Base-by-base conservation (phyloP, 1,284 basidiomycete genomes). In the Cutaneotrichosporon dermatis region DNA sequence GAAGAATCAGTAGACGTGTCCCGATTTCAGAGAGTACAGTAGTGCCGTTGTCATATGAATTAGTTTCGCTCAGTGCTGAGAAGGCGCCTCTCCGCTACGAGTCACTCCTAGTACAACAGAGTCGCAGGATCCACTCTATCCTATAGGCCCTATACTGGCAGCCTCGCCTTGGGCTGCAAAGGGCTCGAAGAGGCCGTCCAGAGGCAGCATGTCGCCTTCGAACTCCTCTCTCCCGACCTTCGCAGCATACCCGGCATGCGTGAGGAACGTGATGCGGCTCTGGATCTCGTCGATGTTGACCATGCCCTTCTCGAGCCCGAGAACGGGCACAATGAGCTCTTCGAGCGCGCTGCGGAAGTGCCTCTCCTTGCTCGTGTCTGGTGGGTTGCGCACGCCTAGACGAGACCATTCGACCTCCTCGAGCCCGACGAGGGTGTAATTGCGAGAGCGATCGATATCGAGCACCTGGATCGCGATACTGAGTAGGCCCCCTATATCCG, bases 241-340 rank as follows among this genome's bases (percentile, higher is more conserved):
- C 35, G 15, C 41, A 4, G 36, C 34, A 25, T 57, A 57, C 49
- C 51, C 41, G 1, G 9, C 35, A 15, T 51, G 49, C 6, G 48
- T 36, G 11, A 57, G 34, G 49, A 57, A 57, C 15, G 15, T 12
- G 42, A 57, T 57, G 41, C 55, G 34, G 49, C 39, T 51, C 50
- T 41, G 37, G 4, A 51, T n/a, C 39, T 51, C 37, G 12, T 51
- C 50, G 10, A 51, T 40, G 36, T 51, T 34, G 39, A 41, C 16
- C 39, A 33, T 33, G 50, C 8, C 50, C 39, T 33, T 42, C 10
- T 41, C 39, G 8, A 40, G 25, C 10, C 50, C 50, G 4, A 34
- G 39, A 5, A 41, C 50, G 12, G 50, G 39, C 16, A 51, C 50
- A 8, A 42, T 41, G 15, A 41, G 9, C 39, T 51, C 50, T 16